Evolutionary conservation across 2,329 filamentous ascomycete species (phyloP).

Genomic region (Didymella exigua): DNA sequence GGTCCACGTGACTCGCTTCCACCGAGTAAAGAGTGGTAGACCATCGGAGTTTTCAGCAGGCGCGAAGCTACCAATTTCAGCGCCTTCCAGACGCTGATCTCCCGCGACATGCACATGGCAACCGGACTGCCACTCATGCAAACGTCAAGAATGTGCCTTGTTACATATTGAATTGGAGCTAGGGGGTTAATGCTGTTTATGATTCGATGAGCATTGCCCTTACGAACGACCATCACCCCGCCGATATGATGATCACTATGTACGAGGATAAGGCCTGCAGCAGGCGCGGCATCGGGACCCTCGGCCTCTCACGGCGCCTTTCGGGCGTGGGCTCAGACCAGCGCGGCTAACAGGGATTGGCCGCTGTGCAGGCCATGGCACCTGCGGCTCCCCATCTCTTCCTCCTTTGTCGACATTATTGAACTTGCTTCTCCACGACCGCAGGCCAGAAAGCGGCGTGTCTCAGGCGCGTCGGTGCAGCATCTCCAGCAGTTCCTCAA

Average conservation of each 20-base stretch:
- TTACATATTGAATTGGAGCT: neutral
- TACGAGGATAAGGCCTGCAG: constrained; percentile 13
- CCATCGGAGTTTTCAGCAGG: constrained; percentile 7
- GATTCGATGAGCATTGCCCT: neutral
- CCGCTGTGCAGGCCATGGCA: constrained; percentile 2
- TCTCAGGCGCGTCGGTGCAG: constrained; percentile 4
- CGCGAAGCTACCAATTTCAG: neutral
- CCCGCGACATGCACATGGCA: neutral
- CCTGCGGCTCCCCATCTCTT: neutral
- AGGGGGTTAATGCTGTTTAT: neutral
- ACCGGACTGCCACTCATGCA: neutral
- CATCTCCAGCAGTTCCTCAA: neutral
- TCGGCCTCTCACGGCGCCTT: constrained; percentile 3
- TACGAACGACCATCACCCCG: neutral
- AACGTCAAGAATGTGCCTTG: neutral
- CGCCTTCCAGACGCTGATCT: neutral
- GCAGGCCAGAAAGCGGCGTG: neutral
- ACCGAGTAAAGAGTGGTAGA: constrained; percentile 1
- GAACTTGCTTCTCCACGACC: neutral
- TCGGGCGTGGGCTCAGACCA: neutral
- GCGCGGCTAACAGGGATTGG: constrained; percentile 4
- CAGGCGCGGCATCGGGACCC: neutral
- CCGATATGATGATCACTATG: neutral
- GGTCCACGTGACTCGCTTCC: neutral
- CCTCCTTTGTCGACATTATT: constrained; percentile 4